Conservation (phyloP, 2,329 filamentous ascomycete genomes). For the Domatiomyces globalis region DNA sequence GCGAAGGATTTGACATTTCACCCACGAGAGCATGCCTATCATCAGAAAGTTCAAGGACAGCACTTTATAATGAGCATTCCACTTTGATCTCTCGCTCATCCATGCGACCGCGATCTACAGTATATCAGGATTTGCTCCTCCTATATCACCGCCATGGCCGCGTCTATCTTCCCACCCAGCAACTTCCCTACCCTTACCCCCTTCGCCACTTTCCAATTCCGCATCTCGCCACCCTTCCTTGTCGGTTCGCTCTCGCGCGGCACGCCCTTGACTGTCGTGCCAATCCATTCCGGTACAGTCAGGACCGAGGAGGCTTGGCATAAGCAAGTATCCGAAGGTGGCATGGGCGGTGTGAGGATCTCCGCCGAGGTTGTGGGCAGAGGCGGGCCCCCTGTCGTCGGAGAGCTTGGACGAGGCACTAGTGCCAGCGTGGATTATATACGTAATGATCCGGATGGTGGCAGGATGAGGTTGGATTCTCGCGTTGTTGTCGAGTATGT, state of each 20-base stretch:
- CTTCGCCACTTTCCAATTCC: background rate
- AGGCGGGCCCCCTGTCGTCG: slow-evolving; percentile 21
- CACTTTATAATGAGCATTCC: background rate
- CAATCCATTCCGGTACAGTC: slow-evolving; percentile 26
- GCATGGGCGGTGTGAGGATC: background rate
- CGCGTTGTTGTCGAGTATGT: slow-evolving; percentile 28
- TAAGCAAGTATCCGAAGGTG: background rate
- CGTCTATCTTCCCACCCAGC: background rate
- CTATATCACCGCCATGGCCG: background rate
- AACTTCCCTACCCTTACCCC: background rate
- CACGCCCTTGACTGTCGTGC: slow-evolving; percentile 25
- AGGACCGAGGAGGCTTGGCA: slow-evolving; percentile 20
- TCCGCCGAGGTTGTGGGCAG: too few species aligned
- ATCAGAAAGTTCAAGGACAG: too few species aligned
- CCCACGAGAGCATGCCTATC: background rate
- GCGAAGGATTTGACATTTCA: background rate
- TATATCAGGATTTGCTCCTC: background rate
- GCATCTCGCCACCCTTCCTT: background rate
- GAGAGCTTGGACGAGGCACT: slow-evolving; percentile 27
- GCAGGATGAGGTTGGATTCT: slow-evolving; percentile 28
- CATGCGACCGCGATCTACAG: background rate
- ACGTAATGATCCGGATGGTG: slow-evolving; percentile 27
- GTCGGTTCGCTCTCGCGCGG: slow-evolving; percentile 24
- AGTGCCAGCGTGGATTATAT: slow-evolving; percentile 29
- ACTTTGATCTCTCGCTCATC: background rate